phyloP scores from a whole-genome alignment of 305 asterid species.

The Ilex paraguariensis region DNA sequence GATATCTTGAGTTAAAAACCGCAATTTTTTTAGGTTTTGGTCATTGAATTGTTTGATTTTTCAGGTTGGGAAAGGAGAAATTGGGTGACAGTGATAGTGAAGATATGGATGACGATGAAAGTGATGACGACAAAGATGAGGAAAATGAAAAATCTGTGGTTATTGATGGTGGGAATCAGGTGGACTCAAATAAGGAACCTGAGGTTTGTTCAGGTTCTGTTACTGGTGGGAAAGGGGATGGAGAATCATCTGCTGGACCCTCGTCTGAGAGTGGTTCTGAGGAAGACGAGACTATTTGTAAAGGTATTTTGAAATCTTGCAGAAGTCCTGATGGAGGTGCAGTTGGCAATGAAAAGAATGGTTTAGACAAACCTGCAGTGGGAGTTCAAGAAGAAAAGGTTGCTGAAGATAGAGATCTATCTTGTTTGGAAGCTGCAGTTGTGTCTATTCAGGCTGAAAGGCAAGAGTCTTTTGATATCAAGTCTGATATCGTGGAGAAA shows the following conservation, averaged over 20 bases:
- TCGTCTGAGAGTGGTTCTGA: constrained; percentile 40
- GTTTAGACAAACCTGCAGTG: constrained; percentile 8
- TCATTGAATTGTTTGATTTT: neutral
- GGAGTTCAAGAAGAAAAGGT: constrained; percentile 22
- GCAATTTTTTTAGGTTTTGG: neutral
- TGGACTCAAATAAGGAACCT: constrained; percentile 63
- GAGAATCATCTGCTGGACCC: constrained; percentile 26
- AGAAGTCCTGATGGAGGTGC: constrained; percentile 12
- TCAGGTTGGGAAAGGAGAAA: constrained; percentile 83
- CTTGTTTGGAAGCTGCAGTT: constrained; percentile 9
- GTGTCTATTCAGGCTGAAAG: constrained; percentile 14
- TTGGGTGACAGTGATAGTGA: constrained; percentile 75
- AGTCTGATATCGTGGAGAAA: constrained; percentile 23
- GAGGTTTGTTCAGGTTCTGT: constrained; percentile 49
- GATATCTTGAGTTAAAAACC: neutral
- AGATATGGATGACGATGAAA: constrained; percentile 46
- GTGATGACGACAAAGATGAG: constrained; percentile 32
- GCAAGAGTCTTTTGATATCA: constrained; percentile 22
- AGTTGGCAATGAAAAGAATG: constrained; percentile 11
- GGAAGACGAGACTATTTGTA: constrained; percentile 32
- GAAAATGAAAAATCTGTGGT: constrained; percentile 59
- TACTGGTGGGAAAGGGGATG: constrained; percentile 27
- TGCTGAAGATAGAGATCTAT: constrained; percentile 16
- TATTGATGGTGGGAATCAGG: constrained; percentile 43
- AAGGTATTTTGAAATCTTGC: constrained; percentile 19